Evolutionary conservation across 257 asterid species (phyloP).

Genomic region (Fraxinus pennsylvanica): DNA sequence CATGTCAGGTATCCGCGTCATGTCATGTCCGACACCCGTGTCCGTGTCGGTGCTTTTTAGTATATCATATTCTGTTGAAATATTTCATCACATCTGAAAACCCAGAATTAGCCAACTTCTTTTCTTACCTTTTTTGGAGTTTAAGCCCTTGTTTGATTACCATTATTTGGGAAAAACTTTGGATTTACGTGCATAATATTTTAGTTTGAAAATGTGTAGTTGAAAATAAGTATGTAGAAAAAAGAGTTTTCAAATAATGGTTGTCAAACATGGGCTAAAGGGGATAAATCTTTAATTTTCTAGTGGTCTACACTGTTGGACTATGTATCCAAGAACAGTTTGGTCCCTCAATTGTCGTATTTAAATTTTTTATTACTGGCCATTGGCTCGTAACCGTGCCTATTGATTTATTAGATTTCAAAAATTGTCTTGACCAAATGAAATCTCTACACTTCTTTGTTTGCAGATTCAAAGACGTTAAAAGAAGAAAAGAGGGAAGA

Average conservation of each 20-base stretch:
- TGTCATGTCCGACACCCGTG: no score
- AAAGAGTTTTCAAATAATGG: no score
- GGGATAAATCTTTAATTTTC: neutral
- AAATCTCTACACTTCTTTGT: slow-evolving; percentile 10
- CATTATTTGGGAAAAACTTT: no score
- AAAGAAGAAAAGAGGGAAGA: slow-evolving; percentile 97
- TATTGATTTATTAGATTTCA: neutral
- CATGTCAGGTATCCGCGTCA: no score
- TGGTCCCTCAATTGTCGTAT: neutral
- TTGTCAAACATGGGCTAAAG: neutral
- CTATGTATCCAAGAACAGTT: neutral
- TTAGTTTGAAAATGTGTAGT: no score
- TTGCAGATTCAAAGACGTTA: slow-evolving; percentile 84
- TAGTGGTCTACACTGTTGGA: neutral
- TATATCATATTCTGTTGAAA: neutral
- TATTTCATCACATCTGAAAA: slow-evolving; percentile 13
- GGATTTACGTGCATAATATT: no score
- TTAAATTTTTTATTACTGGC: neutral
- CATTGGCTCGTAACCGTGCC: neutral
- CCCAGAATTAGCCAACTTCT: neutral
- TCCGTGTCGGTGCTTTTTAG: no score
- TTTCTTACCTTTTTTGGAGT: neutral
- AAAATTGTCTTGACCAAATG: slow-evolving; percentile 8
- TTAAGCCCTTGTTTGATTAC: neutral
- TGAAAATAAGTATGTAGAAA: no score